Evolutionary conservation across 2,329 filamentous ascomycete genomes (phyloP).

Genomic region (Fusarium sororula): DNA sequence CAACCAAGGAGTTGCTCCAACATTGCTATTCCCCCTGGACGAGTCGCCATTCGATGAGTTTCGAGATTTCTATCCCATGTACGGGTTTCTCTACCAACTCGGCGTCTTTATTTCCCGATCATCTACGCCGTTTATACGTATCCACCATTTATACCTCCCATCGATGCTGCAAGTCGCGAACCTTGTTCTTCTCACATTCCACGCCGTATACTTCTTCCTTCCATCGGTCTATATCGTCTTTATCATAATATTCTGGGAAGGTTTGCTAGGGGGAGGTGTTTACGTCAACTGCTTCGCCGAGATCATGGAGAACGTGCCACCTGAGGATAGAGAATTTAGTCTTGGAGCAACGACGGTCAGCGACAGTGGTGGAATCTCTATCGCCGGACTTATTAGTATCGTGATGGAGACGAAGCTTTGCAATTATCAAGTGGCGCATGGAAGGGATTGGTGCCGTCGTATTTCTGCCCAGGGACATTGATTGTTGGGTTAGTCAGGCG

Average conservation of each 20-base stretch:
- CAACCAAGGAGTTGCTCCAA: slow-evolving; percentile 93
- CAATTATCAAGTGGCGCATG: slow-evolving; percentile 82
- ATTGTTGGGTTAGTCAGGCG: slow-evolving; percentile 3
- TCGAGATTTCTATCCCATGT: slow-evolving; percentile 92
- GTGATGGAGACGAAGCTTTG: slow-evolving; percentile 83
- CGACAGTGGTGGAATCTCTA: slow-evolving; percentile 89
- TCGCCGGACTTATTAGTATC: slow-evolving; percentile 87
- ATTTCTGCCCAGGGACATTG: slow-evolving; percentile 52
- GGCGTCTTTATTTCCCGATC: slow-evolving; percentile 96
- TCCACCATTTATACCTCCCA: slow-evolving; percentile 83
- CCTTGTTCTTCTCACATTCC: slow-evolving; percentile 74
- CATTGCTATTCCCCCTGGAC: slow-evolving; percentile 83
- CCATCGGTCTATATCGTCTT: slow-evolving; percentile 90
- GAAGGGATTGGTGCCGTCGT: slow-evolving; percentile 76
- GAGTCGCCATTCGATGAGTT: slow-evolving; percentile 81
- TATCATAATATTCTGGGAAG: slow-evolving; percentile 90
- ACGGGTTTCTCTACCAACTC: slow-evolving; percentile 92
- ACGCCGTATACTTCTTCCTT: slow-evolving; percentile 83
- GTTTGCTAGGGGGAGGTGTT: slow-evolving; percentile 86
- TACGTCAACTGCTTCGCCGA: slow-evolving; percentile 97
- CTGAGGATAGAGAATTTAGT: slow-evolving; percentile 87
- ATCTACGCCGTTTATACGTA: slow-evolving; percentile 85
- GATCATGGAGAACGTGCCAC: slow-evolving; percentile 83
- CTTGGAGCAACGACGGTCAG: slow-evolving; percentile 90
- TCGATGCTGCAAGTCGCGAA: slow-evolving; percentile 85